Base-by-base conservation (phyloP, 495 filamentous ascomycete species). In the Aspergillus indologenus region DNA sequence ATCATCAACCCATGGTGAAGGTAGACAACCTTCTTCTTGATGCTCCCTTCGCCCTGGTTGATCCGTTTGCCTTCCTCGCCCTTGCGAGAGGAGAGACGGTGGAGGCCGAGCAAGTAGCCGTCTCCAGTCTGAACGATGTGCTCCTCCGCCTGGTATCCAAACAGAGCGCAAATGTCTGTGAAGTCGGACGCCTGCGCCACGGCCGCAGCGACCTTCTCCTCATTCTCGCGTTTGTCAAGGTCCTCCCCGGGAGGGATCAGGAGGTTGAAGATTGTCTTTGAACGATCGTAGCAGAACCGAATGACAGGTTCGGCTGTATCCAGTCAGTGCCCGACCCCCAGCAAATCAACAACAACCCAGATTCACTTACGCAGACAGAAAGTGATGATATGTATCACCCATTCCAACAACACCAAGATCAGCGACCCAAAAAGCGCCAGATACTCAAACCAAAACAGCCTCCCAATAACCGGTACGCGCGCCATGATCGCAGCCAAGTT, bases 1-100 rank as follows among this genome's bases (percentile, higher is more conserved):
- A 98, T 98, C 57, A 98, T 80, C 54, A 98, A 79, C 21, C 94
- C 94, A 73, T 98, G 94, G 72, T 98, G 94, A 61, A 98, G 77
- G 71, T 98, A 98, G 9, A 96, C 88, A 11, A 97, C 90, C 58
- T 86, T 89, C 75, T 96, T 96, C 72, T 80, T 81, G 17, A 89
- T 59, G 65, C 87, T 87, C n/a, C 78, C 76, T 3, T 84, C 74
- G 2, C 90, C 89, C 44, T 83, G 75, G 67, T 96, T 96, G 65
- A 94, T 87, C 1, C 62, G 63, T 42, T 76, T 74, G 31, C 84
- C 80, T 59, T 96, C 91, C 67, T 93, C 90, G 1, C 90, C 91
- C 56, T 86, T 88, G 52, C 83, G 81, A 80, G 89, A 94, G 9
- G 89, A 87, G 31, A 98, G 71, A 17, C 94, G 84, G 74, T 98